Conservation (phyloP, 768 basidiomycete species). For the Amanita exitialis region DNA sequence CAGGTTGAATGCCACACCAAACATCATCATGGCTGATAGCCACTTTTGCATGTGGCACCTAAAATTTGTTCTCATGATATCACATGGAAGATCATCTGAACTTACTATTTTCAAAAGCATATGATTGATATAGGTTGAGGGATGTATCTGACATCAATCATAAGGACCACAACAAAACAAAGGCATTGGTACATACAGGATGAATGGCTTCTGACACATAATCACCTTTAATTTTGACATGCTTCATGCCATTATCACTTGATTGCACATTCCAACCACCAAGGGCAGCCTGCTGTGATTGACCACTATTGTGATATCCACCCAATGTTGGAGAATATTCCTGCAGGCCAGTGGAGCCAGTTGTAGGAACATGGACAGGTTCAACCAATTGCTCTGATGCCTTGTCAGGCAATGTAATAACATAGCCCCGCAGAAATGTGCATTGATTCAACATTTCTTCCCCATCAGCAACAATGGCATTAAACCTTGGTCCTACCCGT, state of each 20-base stretch:
- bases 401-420: background rate
- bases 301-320: background rate
- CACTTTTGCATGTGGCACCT: too few species aligned
- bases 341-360: too few species aligned
- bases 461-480: background rate
- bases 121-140: background rate
- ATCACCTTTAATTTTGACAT: background rate
- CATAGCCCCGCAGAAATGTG: slow-evolving; percentile 5
- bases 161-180: background rate
- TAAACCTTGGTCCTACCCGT: background rate
- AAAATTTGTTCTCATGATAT: too few species aligned
- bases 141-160: background rate
- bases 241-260: background rate
- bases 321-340: too few species aligned
- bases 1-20: too few species aligned
- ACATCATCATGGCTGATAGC: too few species aligned
- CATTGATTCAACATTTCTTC: slow-evolving; percentile 5
- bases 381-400: background rate
- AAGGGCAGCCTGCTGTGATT: background rate
- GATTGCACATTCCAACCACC: background rate
- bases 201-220: background rate
- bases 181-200: background rate
- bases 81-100: too few species aligned
- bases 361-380: background rate
- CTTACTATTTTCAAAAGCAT: background rate